These are phyloP conservation scores for Aspergillus alliaceus DNA, from an alignment of 2,329 filamentous ascomycete genomes.

Conservation along the genomic window DNA sequence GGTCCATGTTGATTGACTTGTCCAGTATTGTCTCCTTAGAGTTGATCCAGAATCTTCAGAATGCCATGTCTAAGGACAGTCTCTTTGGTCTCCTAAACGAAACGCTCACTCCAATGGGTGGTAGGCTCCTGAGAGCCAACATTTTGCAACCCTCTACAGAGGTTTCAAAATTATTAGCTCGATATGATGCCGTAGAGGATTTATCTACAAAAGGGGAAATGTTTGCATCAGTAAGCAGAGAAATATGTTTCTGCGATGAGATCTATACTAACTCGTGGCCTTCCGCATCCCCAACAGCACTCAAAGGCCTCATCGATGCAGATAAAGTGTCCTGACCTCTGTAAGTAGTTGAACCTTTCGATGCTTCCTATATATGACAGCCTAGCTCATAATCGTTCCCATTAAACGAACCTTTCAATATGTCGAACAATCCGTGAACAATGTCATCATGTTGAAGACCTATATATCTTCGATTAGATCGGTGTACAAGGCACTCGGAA, in stretches of 20 bases:
- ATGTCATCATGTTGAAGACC: conserved; percentile 81
- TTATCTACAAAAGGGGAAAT: conserved; percentile 79
- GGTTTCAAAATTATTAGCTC: conserved; percentile 63
- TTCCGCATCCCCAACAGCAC: conserved; percentile 45
- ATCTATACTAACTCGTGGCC: neutral
- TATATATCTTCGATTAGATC: conserved; percentile 70
- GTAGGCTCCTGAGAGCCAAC: conserved; percentile 77
- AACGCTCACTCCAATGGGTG: conserved; percentile 85
- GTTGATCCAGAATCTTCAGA: conserved; percentile 81
- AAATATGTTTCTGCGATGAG: neutral
- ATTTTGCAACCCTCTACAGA: conserved; percentile 86
- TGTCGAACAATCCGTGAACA: conserved; percentile 79
- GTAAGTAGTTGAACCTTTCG: conserved; percentile 43
- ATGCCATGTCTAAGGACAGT: conserved; percentile 74
- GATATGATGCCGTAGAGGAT: conserved; percentile 83
- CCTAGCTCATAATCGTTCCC: conserved; percentile 73
- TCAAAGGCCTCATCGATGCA: conserved; percentile 74
- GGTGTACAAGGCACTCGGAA: conserved; percentile 66
- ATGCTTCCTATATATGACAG: conserved; percentile 13
- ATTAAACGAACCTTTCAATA: conserved; percentile 64
- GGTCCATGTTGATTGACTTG: conserved; percentile 93
- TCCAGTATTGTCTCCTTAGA: conserved; percentile 85
- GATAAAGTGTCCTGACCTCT: conserved; percentile 77
- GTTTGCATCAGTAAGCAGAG: conserved; percentile 68
- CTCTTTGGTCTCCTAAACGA: conserved; percentile 84